Evolutionary conservation across 345 rosid species (phyloP), one percentile per base, ranked within the genome.

Genomic region (Eucalyptus erythrocorys): DNA sequence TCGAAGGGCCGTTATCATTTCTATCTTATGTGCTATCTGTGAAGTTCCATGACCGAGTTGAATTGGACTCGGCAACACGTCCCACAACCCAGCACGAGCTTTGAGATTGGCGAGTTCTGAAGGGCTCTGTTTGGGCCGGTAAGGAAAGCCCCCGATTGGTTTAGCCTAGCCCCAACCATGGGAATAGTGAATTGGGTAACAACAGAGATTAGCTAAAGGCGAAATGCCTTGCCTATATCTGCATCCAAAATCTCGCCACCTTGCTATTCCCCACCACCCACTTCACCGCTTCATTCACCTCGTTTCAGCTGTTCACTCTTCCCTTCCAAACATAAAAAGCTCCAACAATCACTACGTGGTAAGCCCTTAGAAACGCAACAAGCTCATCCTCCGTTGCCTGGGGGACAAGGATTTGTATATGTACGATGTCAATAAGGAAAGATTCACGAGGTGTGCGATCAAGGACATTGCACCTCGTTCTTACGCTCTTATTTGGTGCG

Each of bases 271-370:
- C 50, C 14, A 48, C 50, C 50, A 48, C 50, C 50, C 50, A 0
- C 0, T 48, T 1, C 50, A 5, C 17, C 0, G 50, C 3, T 48
- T 48, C 50, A 14, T 48, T 48, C 50, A 14, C 17, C 50, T 48
- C 6, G 50, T 48, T 48, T 2, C 50, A 48, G 50, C 50, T 48
- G 50, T 48, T 2, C 3, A 15, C 50, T 48, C 5, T 48, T 48
- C 50, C 50, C 50, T 48, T 48, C 51, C 1, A 49, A 49, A 49
- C 51, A 49, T 49, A 49, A 14, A 17, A 14, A 49, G 51, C 51
- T 49, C 51, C 51, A n/a, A n/a, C 3, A n/a, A n/a, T 32, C 32
- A 66, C 22, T 15, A 7, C 19, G 37, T 61, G 71, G 15, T 61
- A 13, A 32, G 17, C 16, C 71, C 17, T 6, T 30, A 66, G 12